Evolutionary conservation across 2,329 filamentous ascomycete genomes (phyloP).

Genomic region (Aspergillus pseudoglaucus): DNA sequence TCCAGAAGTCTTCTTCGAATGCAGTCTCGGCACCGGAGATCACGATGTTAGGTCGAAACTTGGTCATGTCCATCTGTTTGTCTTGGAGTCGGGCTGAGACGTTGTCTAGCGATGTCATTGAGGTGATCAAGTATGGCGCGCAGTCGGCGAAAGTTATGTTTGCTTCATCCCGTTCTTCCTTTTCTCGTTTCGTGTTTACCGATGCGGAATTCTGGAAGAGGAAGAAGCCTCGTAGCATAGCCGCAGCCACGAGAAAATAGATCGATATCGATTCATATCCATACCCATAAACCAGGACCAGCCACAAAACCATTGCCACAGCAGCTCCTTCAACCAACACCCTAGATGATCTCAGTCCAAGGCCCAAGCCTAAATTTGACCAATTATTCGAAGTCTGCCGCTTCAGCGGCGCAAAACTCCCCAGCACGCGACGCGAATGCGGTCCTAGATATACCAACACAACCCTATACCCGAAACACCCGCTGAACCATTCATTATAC

Average conservation of each 20-base stretch:
- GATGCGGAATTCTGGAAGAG: background rate
- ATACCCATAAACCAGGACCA: too few species aligned
- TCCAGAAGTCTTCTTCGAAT: conserved; percentile 71
- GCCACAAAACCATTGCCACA: too few species aligned
- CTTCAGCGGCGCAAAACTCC: conserved; percentile 46
- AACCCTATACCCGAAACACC: conserved; percentile 57
- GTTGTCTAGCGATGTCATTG: conserved; percentile 61
- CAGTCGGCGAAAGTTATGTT: conserved; percentile 27
- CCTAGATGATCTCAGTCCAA: too few species aligned
- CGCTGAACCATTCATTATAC: conserved; percentile 62
- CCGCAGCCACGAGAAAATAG: background rate
- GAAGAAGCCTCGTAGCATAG: background rate
- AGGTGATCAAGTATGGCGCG: conserved; percentile 63
- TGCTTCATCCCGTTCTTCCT: conserved; percentile 8
- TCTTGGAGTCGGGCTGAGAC: conserved; percentile 53
- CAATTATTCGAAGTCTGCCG: background rate
- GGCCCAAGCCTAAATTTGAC: too few species aligned
- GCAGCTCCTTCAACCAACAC: too few species aligned
- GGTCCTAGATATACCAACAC: conserved; percentile 60
- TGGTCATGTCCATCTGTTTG: conserved; percentile 55
- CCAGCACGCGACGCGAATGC: conserved; percentile 55
- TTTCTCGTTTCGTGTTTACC: too few species aligned
- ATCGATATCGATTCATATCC: too few species aligned
- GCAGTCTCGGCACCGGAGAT: conserved; percentile 50
- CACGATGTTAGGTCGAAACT: conserved; percentile 69